These are phyloP conservation scores for Copromyces sp. DNA, from an alignment of 495 filamentous ascomycete genomes.

Conservation along the genomic window DNA sequence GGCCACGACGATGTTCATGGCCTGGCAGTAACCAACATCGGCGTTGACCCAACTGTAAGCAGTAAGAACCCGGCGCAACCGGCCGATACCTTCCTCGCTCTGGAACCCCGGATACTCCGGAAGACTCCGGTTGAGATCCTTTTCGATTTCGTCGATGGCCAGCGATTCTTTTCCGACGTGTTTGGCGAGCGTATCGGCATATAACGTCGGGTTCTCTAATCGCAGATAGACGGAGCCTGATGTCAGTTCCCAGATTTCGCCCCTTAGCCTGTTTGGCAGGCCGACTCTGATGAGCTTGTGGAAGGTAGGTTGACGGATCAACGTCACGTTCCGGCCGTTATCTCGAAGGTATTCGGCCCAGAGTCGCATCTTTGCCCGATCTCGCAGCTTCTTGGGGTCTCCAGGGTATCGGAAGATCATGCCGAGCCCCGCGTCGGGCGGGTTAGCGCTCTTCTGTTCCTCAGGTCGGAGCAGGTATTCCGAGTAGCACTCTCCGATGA, in stretches of 20 bases:
- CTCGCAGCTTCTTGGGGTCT: conserved; percentile 87
- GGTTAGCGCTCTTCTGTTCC: conserved; percentile 45
- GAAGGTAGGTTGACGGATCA: conserved; percentile 92
- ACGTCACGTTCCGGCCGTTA: conserved; percentile 85
- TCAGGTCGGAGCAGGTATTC: conserved; percentile 71
- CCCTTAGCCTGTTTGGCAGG: conserved; percentile 81
- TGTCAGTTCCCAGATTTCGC: conserved; percentile 92
- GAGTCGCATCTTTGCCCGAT: conserved; percentile 92
- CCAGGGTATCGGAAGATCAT: conserved; percentile 92
- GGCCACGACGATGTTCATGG: conserved; percentile 98
- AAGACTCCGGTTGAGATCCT: conserved; percentile 89
- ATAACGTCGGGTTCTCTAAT: conserved; percentile 74
- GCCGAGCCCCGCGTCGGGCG: conserved; percentile 86
- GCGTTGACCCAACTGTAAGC: conserved; percentile 95
- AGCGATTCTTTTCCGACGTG: conserved; percentile 74
- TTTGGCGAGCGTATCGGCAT: conserved; percentile 71
- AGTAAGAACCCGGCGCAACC: conserved; percentile 79
- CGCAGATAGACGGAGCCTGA: conserved; percentile 84
- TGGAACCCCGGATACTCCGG: conserved; percentile 97
- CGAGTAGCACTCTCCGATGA: conserved; percentile 79
- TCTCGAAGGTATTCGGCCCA: conserved; percentile 96
- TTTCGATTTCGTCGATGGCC: conserved; percentile 97
- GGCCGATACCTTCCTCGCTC: conserved; percentile 87
- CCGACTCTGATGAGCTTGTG: conserved; percentile 95
- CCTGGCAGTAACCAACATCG: conserved; percentile 95